These are phyloP conservation scores for Solanum corneliomulleri DNA, from an alignment of 257 asterid genomes.

Conservation along the genomic window DNA sequence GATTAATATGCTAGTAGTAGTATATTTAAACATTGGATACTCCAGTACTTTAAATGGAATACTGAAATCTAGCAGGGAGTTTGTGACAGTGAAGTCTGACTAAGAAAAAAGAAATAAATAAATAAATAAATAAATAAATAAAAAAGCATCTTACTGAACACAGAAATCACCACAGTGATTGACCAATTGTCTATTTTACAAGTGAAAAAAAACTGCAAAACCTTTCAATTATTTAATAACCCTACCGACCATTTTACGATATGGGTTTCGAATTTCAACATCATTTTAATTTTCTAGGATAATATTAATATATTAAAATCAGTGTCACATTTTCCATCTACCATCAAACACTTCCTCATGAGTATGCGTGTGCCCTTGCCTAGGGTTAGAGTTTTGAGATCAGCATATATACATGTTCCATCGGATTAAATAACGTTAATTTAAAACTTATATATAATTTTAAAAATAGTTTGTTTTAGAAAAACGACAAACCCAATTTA, in stretches of 20 bases:
- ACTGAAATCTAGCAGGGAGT: not conserved
- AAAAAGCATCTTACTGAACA: not conserved
- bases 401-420: too few species aligned
- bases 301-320: slow-evolving; percentile 17
- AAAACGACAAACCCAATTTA: too few species aligned
- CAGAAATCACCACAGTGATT: not conserved
- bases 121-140: too few species aligned
- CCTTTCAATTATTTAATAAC: slow-evolving; percentile 10
- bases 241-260: slow-evolving; percentile 29
- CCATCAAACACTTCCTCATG: not conserved
- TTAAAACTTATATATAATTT: too few species aligned
- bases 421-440: too few species aligned
- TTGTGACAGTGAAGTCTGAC: not conserved
- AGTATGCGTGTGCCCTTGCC: not conserved
- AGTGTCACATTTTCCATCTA: slow-evolving; percentile 19
- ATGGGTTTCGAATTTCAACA: slow-evolving; percentile 22
- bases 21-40: not conserved
- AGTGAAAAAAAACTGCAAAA: not conserved
- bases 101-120: not conserved
- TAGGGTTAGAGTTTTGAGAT: not conserved
- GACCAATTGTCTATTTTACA: not conserved
- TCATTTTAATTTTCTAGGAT: not conserved
- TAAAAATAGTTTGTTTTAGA: too few species aligned
- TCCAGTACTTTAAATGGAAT: not conserved
- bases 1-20: not conserved